Conservation (phyloP, 2,329 filamentous ascomycete species). For the Sporothrix luriei region DNA sequence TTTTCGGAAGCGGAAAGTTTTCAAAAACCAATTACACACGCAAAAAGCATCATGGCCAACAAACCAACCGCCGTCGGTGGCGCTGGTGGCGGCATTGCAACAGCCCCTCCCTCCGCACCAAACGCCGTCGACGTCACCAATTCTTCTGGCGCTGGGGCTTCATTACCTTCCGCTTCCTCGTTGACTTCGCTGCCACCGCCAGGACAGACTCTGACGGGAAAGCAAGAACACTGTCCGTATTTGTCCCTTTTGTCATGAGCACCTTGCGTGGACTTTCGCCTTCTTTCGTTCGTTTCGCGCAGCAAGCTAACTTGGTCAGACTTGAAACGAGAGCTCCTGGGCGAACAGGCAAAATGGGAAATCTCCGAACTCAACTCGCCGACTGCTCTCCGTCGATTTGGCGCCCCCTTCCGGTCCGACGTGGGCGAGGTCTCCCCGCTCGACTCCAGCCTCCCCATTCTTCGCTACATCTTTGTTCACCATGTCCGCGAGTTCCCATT, state of each 20-base stretch:
- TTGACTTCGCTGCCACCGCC: constrained; percentile 43
- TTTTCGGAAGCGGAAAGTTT: neutral
- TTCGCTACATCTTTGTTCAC: constrained; percentile 96
- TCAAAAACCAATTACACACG: neutral
- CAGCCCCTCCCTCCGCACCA: neutral
- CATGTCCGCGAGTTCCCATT: constrained; percentile 98
- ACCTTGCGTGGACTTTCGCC: too few relatives aligned
- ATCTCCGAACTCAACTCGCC: constrained; percentile 92
- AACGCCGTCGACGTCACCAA: constrained; percentile 32
- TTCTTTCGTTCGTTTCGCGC: neutral
- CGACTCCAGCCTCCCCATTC: constrained; percentile 87
- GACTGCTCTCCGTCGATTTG: constrained; percentile 91
- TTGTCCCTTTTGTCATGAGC: neutral
- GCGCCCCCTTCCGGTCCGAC: constrained; percentile 90
- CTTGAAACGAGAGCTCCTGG: constrained; percentile 92
- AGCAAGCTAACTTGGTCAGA: constrained; percentile 55
- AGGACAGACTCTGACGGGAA: constrained; percentile 72
- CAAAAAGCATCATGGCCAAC: constrained; percentile 10
- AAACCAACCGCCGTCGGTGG: neutral
- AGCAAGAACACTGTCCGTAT: constrained; percentile 92
- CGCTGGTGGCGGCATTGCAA: neutral
- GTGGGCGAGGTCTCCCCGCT: constrained; percentile 89
- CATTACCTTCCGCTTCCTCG: constrained; percentile 34
- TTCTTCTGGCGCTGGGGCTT: constrained; percentile 12
- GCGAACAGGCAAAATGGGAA: constrained; percentile 85